Percentiles rank a stretch among this genome's conserved stretches.
Evolutionary conservation across 2,329 filamentous ascomycete genomes (phyloP).

Genomic region (Trichoderma sp.): DNA sequence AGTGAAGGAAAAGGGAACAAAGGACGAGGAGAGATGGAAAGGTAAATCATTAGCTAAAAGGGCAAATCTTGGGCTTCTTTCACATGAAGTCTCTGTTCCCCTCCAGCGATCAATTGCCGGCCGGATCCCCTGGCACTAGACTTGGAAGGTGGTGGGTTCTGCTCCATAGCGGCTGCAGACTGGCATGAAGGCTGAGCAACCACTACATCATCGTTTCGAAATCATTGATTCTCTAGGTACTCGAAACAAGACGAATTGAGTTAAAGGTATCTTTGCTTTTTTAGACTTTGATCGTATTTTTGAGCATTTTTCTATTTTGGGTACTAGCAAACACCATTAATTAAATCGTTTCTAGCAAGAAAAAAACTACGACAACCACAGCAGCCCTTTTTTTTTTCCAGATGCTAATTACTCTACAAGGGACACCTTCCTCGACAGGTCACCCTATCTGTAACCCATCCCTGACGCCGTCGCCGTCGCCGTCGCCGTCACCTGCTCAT

Average conservation of each 20-base stretch:
- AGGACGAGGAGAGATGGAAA: background rate
- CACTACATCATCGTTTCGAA: too few relatives aligned
- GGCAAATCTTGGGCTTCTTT: background rate
- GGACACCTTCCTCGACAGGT: background rate
- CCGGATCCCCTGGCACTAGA: too few relatives aligned
- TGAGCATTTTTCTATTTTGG: background rate
- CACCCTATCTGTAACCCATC: conserved; percentile 30
- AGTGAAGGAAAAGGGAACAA: background rate
- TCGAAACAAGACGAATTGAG: too few relatives aligned
- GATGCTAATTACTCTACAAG: conserved; percentile 14
- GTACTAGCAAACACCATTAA: conserved; percentile 13
- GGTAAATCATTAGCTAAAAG: background rate
- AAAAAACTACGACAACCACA: conserved; percentile 3
- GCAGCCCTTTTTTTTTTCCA: conserved; percentile 3
- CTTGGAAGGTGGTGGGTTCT: too few relatives aligned
- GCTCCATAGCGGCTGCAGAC: too few relatives aligned
- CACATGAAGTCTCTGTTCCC: conserved; percentile 9
- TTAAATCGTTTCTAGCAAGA: conserved; percentile 5
- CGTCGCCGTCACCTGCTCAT: background rate
- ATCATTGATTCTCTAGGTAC: too few relatives aligned
- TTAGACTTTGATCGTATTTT: background rate
- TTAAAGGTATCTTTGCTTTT: background rate
- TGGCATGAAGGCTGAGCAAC: too few relatives aligned
- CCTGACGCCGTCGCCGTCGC: conserved; percentile 22
- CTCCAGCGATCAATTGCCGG: background rate